Percentiles rank a stretch among this genome's conserved stretches.
phyloP scores from a whole-genome alignment of 768 basidiomycete species.

The Trametes maxima region DNA sequence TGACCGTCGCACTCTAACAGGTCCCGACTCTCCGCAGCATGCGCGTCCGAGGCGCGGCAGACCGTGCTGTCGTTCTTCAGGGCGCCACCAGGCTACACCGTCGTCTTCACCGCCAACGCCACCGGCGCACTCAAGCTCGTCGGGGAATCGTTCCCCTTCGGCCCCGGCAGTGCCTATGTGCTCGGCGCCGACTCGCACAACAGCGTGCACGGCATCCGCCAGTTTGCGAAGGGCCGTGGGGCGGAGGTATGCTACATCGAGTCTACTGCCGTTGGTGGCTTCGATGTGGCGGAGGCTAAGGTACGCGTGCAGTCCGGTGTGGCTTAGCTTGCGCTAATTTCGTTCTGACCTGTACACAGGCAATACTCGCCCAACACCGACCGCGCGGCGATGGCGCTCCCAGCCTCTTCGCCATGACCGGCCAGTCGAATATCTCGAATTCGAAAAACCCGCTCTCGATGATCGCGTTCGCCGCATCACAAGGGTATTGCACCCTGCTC shows the following conservation, averaged over 20 bases:
- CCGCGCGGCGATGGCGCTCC: slow-evolving; percentile 50
- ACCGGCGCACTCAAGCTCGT: slow-evolving; percentile 79
- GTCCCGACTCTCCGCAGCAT: slow-evolving; percentile 68
- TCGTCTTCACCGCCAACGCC: slow-evolving; percentile 82
- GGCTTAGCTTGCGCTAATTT: slow-evolving; percentile 10
- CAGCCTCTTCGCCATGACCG: slow-evolving; percentile 74
- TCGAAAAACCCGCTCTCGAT: slow-evolving; percentile 69
- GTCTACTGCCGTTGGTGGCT: slow-evolving; percentile 64
- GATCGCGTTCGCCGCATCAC: slow-evolving; percentile 60
- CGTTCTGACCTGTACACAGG: slow-evolving; percentile 39
- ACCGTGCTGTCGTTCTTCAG: slow-evolving; percentile 78
- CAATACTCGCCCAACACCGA: slow-evolving; percentile 52
- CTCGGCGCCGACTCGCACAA: slow-evolving; percentile 82
- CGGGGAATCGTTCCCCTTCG: slow-evolving; percentile 80
- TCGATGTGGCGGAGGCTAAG: slow-evolving; percentile 59
- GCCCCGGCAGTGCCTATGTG: slow-evolving; percentile 57
- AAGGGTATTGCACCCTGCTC: slow-evolving; percentile 75
- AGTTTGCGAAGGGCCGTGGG: slow-evolving; percentile 62
- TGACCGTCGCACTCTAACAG: slow-evolving; percentile 40
- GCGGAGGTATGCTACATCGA: slow-evolving; percentile 65
- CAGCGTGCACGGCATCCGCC: slow-evolving; percentile 79
- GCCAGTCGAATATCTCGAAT: slow-evolving; percentile 82
- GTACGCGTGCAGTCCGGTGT: slow-evolving; percentile 39
- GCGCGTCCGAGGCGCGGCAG: slow-evolving; percentile 67
- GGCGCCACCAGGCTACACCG: slow-evolving; percentile 75